phyloP scores from a whole-genome alignment of 169 alveolate species.

The Blepharisma undulans region DNA sequence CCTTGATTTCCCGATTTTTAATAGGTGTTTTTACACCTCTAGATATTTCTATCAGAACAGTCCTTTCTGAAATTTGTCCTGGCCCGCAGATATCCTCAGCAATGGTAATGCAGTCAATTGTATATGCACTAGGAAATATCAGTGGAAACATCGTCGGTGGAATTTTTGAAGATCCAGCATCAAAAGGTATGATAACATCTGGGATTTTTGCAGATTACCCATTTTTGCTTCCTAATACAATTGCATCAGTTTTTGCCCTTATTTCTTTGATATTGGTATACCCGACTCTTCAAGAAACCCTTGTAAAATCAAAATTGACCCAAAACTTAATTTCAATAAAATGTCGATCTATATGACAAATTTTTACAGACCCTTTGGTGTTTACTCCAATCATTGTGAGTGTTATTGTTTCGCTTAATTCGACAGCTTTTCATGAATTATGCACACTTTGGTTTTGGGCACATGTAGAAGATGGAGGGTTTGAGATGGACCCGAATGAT shows the following conservation, averaged over 20 bases:
- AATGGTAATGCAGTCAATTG: not conserved
- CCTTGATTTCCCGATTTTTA: not conserved
- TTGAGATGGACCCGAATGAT: not conserved
- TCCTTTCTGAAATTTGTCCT: not conserved
- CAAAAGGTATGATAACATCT: not conserved
- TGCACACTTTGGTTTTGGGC: constrained; percentile 16
- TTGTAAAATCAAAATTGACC: not conserved
- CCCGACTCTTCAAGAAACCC: not conserved
- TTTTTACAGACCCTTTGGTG: not conserved
- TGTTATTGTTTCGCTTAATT: not conserved
- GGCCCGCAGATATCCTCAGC: not conserved
- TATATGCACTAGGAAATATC: not conserved
- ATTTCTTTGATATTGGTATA: not conserved
- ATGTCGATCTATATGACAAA: not conserved
- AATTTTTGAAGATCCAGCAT: not conserved
- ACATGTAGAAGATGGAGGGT: constrained; percentile 9
- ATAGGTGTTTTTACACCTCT: constrained; percentile 25
- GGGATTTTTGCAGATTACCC: not conserved
- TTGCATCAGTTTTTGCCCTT: not conserved
- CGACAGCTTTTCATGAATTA: not conserved
- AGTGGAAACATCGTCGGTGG: constrained; percentile 7
- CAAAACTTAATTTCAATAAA: not conserved
- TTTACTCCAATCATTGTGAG: not conserved
- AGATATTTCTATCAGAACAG: not conserved
- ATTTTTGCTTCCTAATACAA: not conserved